Evolutionary conservation across 306 rosid species (phyloP), one percentile per base, ranked within the genome.

Genomic region (Morella rubra): DNA sequence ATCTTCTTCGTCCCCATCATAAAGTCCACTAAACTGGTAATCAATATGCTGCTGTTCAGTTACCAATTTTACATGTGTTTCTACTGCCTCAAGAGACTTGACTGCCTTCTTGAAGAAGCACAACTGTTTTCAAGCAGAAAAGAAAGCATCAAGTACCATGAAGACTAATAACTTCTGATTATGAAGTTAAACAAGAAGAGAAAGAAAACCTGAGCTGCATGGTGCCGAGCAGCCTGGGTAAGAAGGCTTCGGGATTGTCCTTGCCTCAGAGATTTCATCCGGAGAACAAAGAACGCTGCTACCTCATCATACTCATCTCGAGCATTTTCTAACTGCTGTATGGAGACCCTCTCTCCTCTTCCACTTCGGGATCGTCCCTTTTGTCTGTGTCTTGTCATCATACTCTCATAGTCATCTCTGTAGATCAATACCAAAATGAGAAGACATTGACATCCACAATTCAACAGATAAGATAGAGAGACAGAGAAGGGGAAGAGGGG

Each of bases 171-270:
- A 71, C 12, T 41, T 65, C n/a, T 44, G 69, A 19, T 6, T 47
- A 69, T 53, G 45, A 80, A 41, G 62, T 64, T 64, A 59, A 11
- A 68, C 45, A 20, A 70, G 64, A 80, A 73, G 22, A 55, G 68
- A 67, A 40, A 61, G 50, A 74, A 71, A 85, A 96, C 99, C 97
- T 96, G 99, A 89, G 98, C 91, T 81, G 99, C 97, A 81, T 96
- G 97, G 81, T 96, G 99, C 54, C 98, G 99, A 58, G 99, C 97
- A 58, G 98, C 99, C 89, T 96, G 99, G 40, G 99, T 92, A 69
- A 96, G 96, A 85, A 96, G 97, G 77, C 99, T 96, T 49, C 93
- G 92, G 2, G 96, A 86, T 79, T 96, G 99, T 66, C 98, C 99
- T 91, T 91, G 99, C 89, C 91, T 96, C 77, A 96, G 83, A 81